Evolutionary conservation across 208 protist genomes (phyloP), one percentile per base, ranked within the genome.

Genomic region (Crithidia expoeki): DNA sequence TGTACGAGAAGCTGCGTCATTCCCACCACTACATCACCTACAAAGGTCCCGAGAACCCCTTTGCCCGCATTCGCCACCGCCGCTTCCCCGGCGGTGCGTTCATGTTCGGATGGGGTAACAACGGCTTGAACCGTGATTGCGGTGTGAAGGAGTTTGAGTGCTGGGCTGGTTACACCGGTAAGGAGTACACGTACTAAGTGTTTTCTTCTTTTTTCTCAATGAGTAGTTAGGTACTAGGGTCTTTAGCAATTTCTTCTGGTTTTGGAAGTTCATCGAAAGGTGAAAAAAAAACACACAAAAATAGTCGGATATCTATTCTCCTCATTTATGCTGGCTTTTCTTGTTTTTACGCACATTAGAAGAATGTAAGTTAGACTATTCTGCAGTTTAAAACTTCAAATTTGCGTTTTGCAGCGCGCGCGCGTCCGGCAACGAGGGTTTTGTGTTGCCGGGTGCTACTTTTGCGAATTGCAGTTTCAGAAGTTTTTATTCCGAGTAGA

Each of bases 41-140:
- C 76, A 94, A 92, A 75, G 89, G 89, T 55, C 89, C 89, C 28
- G 89, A 94, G 40, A 90, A 94, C 68, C 89, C 89, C 23, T 90
- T 89, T 68, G 86, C 86, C 12, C 89, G 89, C 67, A 92, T 92
- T 74, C 89, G 89, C 52, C 85, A 92, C 60, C 86, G 86, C 65
- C 79, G 86, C 27, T 94, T 85, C 66, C 88, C 91, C 68, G 83
- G 84, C 79, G 91, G 91, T 69, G 78, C 71, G 56, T 86, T 92
- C 59, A 73, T 85, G 46, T 96, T 93, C 72, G 91, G 91, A 16
- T 96, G 91, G 91, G 91, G 91, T 90, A 96, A 94, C 76, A 96
- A 96, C 68, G 91, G 88, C 30, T 79, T 96, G 72, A 96, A 96
- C 76, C 85, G 91, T 70, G 91, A 96, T 72, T 96, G 91, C 68